These are phyloP conservation scores for Fagus sylvatica DNA, from an alignment of 306 rosid genomes.

Conservation along the genomic window DNA sequence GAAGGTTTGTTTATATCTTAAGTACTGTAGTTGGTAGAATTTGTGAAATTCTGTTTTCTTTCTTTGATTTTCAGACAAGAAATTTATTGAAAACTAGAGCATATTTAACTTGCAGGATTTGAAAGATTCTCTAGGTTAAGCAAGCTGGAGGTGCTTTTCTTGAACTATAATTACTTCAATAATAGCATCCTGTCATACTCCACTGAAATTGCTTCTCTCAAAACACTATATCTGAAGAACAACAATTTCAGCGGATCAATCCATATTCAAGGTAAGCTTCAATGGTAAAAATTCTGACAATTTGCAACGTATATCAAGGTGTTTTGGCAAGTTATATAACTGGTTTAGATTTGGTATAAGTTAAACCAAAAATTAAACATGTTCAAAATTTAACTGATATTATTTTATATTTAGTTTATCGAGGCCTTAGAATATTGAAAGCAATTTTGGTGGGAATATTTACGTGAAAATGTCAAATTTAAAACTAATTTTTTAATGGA, in stretches of 20 bases:
- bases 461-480: too few relatives aligned
- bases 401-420: too few relatives aligned
- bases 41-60: neutral
- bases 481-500: too few relatives aligned
- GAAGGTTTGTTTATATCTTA: too few relatives aligned
- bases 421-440: too few relatives aligned
- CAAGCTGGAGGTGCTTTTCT: neutral
- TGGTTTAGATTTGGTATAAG: too few relatives aligned
- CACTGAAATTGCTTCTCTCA: neutral
- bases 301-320: too few relatives aligned
- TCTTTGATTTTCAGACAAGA: neutral
- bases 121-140: neutral
- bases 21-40: too few relatives aligned
- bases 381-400: too few relatives aligned
- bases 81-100: neutral
- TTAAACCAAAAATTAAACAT: too few relatives aligned
- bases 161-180: neutral
- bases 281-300: neutral
- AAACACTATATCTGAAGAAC: neutral
- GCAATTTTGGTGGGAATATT: too few relatives aligned
- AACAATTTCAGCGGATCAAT: neutral
- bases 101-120: neutral
- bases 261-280: neutral
- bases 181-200: neutral
- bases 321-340: too few relatives aligned